A percentile compares a stretch with the other conserved stretches of the same genome.
Conservation (phyloP, 1,284 basidiomycete genomes). For the Sporisorium iseilematis-ciliati region DNA sequence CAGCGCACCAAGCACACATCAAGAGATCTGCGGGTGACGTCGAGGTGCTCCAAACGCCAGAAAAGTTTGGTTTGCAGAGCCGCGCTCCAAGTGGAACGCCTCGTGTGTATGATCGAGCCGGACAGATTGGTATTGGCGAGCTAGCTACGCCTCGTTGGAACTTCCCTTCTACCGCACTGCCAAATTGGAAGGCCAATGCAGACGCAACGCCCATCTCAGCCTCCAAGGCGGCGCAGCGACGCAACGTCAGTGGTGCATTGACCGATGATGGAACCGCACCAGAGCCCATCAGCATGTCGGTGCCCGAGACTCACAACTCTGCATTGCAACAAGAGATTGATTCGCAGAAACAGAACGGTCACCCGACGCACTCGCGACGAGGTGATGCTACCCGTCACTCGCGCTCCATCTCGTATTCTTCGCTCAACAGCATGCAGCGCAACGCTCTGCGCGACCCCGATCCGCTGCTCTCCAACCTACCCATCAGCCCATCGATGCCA, state of each 20-base stretch:
- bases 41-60: constrained; percentile 44
- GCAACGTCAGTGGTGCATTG: constrained; percentile 38
- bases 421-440: constrained; percentile 46
- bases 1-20: neutral
- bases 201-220: constrained; percentile 27
- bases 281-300: constrained; percentile 23
- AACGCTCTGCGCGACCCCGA: constrained; percentile 25
- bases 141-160: constrained; percentile 95
- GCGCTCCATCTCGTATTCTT: constrained; percentile 64
- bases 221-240: constrained; percentile 28
- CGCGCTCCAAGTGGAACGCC: constrained; percentile 34
- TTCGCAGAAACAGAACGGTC: constrained; percentile 12
- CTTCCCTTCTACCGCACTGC: constrained; percentile 37
- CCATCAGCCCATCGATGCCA: constrained; percentile 40
- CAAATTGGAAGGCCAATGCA: constrained; percentile 21
- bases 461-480: constrained; percentile 27
- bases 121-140: constrained; percentile 92
- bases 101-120: constrained; percentile 78
- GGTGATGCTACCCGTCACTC: constrained; percentile 49
- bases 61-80: constrained; percentile 34
- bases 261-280: constrained; percentile 43
- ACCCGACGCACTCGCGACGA: constrained; percentile 14
- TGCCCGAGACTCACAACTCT: constrained; percentile 25
- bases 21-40: constrained; percentile 2
- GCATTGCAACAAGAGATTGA: constrained; percentile 10